These are phyloP conservation scores for Suillus spraguei DNA, from an alignment of 768 basidiomycete species.

Conservation along the genomic window DNA sequence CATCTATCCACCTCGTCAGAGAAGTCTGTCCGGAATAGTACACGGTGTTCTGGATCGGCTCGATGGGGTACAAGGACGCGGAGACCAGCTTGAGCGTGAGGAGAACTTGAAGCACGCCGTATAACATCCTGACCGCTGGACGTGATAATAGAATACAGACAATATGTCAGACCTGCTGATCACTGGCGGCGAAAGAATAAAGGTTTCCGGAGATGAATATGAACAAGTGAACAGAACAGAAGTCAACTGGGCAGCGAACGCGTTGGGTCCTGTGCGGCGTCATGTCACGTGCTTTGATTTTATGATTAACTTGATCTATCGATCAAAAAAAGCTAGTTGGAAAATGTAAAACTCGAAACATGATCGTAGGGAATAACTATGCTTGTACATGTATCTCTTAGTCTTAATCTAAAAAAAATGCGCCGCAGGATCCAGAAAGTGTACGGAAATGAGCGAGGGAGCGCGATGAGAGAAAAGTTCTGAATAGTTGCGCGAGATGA, in stretches of 20 bases:
- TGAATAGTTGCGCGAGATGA: not conserved
- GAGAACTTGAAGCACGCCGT: slow-evolving; percentile 11
- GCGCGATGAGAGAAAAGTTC: not conserved
- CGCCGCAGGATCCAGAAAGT: not conserved
- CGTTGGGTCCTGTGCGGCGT: not conserved
- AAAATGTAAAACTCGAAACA: not conserved
- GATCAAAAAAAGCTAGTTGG: not conserved
- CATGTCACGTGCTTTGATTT: slow-evolving; percentile 12
- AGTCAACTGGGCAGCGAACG: too few species aligned
- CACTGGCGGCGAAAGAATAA: slow-evolving; percentile 11
- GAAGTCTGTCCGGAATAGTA: slow-evolving; percentile 46
- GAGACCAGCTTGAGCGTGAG: slow-evolving; percentile 9
- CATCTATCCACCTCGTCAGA: slow-evolving; percentile 53
- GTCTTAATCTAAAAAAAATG: not conserved
- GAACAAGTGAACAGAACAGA: not conserved
- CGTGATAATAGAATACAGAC: too few species aligned
- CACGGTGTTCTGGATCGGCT: slow-evolving; percentile 48
- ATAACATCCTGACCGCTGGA: not conserved
- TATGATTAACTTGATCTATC: not conserved
- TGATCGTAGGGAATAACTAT: slow-evolving; percentile 5
- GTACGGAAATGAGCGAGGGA: not conserved
- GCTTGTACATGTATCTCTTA: not conserved
- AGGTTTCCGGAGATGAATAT: not conserved
- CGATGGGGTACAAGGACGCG: slow-evolving; percentile 52
- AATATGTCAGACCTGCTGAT: slow-evolving; percentile 32